Percentiles rank a stretch among this genome's conserved stretches.
Conservation (phyloP, 2,329 filamentous ascomycete genomes). For the Remersonia thermophila region DNA sequence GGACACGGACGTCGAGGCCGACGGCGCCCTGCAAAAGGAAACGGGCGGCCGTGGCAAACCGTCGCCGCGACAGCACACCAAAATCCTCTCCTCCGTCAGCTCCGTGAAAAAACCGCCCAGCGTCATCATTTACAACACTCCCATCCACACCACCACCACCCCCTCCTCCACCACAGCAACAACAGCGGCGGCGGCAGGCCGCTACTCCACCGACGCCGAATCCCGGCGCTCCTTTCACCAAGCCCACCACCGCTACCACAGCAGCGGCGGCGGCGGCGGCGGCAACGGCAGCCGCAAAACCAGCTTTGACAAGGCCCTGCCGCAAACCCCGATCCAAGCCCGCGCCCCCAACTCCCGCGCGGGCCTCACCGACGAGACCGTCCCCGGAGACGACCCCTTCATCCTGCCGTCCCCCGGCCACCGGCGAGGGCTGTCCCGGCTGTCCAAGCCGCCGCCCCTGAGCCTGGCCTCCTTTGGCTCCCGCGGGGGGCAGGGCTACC, state of each 20-base stretch:
- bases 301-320: slow-evolving; percentile 27
- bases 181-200: background rate
- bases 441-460: slow-evolving; percentile 36
- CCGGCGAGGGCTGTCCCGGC: slow-evolving; percentile 40
- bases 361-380: slow-evolving; percentile 48
- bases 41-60: slow-evolving; percentile 12
- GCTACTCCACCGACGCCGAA: slow-evolving; percentile 19
- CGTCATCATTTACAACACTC: slow-evolving; percentile 38
- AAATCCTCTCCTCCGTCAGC: slow-evolving; percentile 23
- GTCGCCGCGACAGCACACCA: slow-evolving; percentile 15
- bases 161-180: slow-evolving; percentile 11
- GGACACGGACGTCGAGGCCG: slow-evolving; percentile 13
- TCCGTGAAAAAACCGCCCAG: slow-evolving; percentile 35
- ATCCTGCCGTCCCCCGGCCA: slow-evolving; percentile 30
- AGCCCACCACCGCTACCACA: slow-evolving; percentile 4
- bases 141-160: slow-evolving; percentile 16
- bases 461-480: slow-evolving; percentile 6
- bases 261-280: background rate
- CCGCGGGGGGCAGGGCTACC: slow-evolving; percentile 23
- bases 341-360: slow-evolving; percentile 49
- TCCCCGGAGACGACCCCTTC: slow-evolving; percentile 50
- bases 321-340: slow-evolving; percentile 40
- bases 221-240: slow-evolving; percentile 14
- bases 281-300: slow-evolving; percentile 11
- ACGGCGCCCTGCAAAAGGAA: slow-evolving; percentile 20